These are phyloP conservation scores for Tremellales sp. DNA, from an alignment of 1,284 basidiomycete species.

Conservation along the genomic window DNA sequence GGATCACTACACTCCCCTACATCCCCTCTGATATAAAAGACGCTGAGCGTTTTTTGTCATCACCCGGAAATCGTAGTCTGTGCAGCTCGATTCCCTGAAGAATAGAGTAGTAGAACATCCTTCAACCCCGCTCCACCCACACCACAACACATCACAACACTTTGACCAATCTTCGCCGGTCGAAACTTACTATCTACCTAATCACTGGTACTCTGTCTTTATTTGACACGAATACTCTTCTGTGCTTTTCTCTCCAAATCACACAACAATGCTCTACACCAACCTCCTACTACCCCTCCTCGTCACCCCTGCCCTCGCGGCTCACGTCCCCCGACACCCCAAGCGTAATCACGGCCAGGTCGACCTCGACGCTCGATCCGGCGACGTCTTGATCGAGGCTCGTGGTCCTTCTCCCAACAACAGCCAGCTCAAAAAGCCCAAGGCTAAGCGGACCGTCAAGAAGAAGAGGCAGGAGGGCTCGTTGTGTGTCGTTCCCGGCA, in stretches of 20 bases:
- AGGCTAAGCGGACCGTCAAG: background rate
- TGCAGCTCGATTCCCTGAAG: no score
- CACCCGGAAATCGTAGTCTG: no score
- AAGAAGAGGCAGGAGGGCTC: slow-evolving; percentile 18
- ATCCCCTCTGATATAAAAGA: no score
- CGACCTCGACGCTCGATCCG: background rate
- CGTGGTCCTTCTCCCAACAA: background rate
- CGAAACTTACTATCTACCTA: slow-evolving; percentile 5
- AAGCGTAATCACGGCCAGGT: slow-evolving; percentile 1
- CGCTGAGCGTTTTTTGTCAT: background rate
- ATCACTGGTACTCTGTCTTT: slow-evolving; percentile 9
- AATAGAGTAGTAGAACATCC: background rate
- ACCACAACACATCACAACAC: slow-evolving; percentile 3
- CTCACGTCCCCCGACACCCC: slow-evolving; percentile 6
- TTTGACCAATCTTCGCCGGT: slow-evolving; percentile 26
- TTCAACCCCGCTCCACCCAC: slow-evolving; percentile 2
- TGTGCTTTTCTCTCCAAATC: background rate
- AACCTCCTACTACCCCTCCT: slow-evolving; percentile 23
- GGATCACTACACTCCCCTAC: no score
- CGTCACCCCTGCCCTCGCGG: slow-evolving; percentile 6
- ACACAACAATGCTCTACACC: slow-evolving; percentile 22
- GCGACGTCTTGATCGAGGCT: background rate
- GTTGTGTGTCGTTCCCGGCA: slow-evolving; percentile 20
- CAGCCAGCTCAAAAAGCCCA: slow-evolving; percentile 2
- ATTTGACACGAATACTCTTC: background rate